phyloP scores from a whole-genome alignment of 2,329 filamentous ascomycete species.

The Fusarium tuaranense region DNA sequence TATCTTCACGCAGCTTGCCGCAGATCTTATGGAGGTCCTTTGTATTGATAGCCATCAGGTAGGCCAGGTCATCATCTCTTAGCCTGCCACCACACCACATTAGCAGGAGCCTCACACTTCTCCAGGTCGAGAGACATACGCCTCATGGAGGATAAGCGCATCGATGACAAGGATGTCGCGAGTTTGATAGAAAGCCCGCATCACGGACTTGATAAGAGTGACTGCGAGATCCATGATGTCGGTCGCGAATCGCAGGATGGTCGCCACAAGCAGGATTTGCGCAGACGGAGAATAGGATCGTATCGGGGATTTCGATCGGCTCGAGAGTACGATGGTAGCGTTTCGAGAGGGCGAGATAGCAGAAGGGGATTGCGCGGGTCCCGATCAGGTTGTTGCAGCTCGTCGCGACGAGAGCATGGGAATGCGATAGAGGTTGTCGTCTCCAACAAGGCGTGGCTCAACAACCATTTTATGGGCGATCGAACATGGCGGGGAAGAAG shows the following conservation, averaged over 20 bases:
- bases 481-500: constrained; percentile 21
- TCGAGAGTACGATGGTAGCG: not conserved
- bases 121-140: constrained; percentile 62
- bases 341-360: not conserved
- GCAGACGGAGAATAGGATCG: not conserved
- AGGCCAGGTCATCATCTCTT: constrained; percentile 87
- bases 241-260: constrained; percentile 3
- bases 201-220: constrained; percentile 86
- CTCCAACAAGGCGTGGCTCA: constrained; percentile 26
- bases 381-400: not conserved
- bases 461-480: constrained; percentile 32
- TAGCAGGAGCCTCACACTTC: constrained; percentile 61
- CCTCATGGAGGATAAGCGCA: constrained; percentile 85
- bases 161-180: constrained; percentile 88
- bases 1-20: constrained; percentile 85
- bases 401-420: constrained; percentile 4
- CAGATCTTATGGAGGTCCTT: constrained; percentile 94
- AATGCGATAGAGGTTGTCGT: constrained; percentile 18
- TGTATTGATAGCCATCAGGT: constrained; percentile 87
- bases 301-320: not conserved
- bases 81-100: constrained; percentile 77
- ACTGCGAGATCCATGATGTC: constrained; percentile 67
- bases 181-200: constrained; percentile 87
- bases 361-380: not conserved
- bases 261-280: not conserved